Evolutionary conservation across 768 basidiomycete genomes (phyloP), one percentile per base, ranked within the genome.

Genomic region (Ephemerocybe angulata): DNA sequence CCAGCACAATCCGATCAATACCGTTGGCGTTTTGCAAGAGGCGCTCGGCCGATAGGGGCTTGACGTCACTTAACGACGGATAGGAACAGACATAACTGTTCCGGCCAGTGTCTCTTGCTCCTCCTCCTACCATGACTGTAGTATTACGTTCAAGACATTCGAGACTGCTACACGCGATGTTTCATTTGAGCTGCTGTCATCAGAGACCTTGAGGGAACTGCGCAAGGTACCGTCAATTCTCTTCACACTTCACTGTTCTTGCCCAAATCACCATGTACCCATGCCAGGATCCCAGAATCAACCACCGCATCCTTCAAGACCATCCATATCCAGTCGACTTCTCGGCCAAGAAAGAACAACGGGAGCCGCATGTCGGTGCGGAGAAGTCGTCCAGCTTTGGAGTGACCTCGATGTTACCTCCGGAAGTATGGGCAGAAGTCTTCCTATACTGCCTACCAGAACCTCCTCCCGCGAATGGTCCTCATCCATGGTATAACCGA

Each of bases 381-480:
- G 25, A 27, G 46, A 48, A 48, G 5, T 15, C 46, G 47, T 31
- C 38, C 40, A 53, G 52, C 52, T 50, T 41, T 22, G 42, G 13
- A 41, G 19, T 8, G 22, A 17, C 22, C 11, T 27, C 48, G 15
- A 27, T 42, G 13, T 28, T 55, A 22, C 54, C 54, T 41, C n/a
- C 47, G 47, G 54, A 55, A 29, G 25, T 55, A 25, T 55, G 54
- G 54, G 54, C 54, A 29, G 57, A 61, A 24, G 35, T 61, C 28
- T 61, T 61, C 51, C 55, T 56, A 31, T 41, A 50, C n/a, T 61
- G 60, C 30, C 24, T 61, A 15, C 60, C 58, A 19, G 55, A 61
- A 41, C 54, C 30, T 24, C 28, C 57, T 19, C 51, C 60, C 50
- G 55, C 53, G 15, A 48, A 48, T 30, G 50, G 55, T 15, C 53